Percentiles rank a stretch among this genome's conserved stretches.
Evolutionary conservation across 495 filamentous ascomycete species (phyloP).

Genomic region (Ascodesmis nigricans): DNA sequence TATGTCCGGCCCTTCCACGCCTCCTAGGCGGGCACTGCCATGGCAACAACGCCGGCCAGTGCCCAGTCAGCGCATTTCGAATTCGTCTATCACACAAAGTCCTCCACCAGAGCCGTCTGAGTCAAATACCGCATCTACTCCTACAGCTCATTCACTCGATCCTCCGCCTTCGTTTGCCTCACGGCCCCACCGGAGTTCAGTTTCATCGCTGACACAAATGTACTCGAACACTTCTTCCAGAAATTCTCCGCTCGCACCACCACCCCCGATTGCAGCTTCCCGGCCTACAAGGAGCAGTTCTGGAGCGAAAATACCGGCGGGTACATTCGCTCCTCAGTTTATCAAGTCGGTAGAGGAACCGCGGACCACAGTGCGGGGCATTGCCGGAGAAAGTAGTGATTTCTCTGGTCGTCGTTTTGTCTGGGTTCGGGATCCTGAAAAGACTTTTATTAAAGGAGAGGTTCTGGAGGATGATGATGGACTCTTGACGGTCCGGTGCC

Average conservation of each 20-base stretch:
- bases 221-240: constrained; percentile 8
- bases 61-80: constrained; percentile 12
- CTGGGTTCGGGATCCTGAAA: constrained; percentile 71
- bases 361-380: constrained; percentile 21
- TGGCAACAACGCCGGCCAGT: constrained; percentile 20
- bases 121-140: constrained; percentile 5
- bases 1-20: constrained; percentile 13
- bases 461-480: constrained; percentile 59
- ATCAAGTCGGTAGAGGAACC: constrained; percentile 65
- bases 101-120: constrained; percentile 11
- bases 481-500: constrained; percentile 64
- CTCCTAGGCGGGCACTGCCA: constrained; percentile 7
- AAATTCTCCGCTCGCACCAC: constrained; percentile 2
- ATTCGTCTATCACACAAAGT: constrained; percentile 9
- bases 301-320: constrained; percentile 14
- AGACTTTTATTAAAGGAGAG: constrained; percentile 79
- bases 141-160: background rate
- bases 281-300: constrained; percentile 13
- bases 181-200: constrained; percentile 3
- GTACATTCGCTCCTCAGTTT: constrained; percentile 86
- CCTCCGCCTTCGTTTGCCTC: background rate
- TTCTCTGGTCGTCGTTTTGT: constrained; percentile 98
- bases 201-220: constrained; percentile 13
- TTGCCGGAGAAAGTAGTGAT: constrained; percentile 30
- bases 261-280: constrained; percentile 1